Base-by-base conservation (phyloP, 2,329 filamentous ascomycete species). In the Metarhizium rileyi region DNA sequence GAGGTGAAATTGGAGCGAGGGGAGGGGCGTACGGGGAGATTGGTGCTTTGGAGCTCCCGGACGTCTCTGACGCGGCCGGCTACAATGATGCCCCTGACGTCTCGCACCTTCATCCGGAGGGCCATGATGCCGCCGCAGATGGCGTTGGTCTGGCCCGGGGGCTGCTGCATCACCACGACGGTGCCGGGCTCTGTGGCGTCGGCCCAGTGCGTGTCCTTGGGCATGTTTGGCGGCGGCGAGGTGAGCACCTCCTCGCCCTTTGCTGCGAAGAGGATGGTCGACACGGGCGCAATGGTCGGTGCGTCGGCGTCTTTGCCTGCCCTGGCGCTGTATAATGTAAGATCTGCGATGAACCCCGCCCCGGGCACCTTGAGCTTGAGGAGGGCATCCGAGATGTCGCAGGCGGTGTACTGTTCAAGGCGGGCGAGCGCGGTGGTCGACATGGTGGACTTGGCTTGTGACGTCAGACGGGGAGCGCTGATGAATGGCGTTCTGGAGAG, bases 81-180 rank as follows among this genome's bases (percentile, higher is more conserved):
- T 7, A 87, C 81, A n/a, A 89, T 67, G 10, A 84, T 74, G 3
- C 75, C 84, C 55, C 72, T 70, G 18, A 77, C 78, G 14, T 78
- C 77, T 10, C 83, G 71, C 14, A 75, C 63, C 58, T 81, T 80
- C 76, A 89, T 85, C 20, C 86, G 73, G 27, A 77, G 70, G 5
- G 83, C 86, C 77, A 89, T 86, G 55, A 90, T 87, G 18, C 86
- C 86, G n/a, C 86, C 86, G 5, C 87, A 75, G 7, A 87, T 75
- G 5, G 86, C 86, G 64, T 86, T 87, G 47, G 73, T 74, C 61
- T 88, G 84, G 1, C 71, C 74, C 0, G 70, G 59, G 0, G 84
- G 83, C 58, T 89, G 84, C 53, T 79, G 77, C 51, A 89, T 74
- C 4, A 90, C 68, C 4, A 83, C 78, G 48, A 89, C 73, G 1